Evolutionary conservation across 257 asterid genomes (phyloP).

Genomic region (Solanum neorickii): DNA sequence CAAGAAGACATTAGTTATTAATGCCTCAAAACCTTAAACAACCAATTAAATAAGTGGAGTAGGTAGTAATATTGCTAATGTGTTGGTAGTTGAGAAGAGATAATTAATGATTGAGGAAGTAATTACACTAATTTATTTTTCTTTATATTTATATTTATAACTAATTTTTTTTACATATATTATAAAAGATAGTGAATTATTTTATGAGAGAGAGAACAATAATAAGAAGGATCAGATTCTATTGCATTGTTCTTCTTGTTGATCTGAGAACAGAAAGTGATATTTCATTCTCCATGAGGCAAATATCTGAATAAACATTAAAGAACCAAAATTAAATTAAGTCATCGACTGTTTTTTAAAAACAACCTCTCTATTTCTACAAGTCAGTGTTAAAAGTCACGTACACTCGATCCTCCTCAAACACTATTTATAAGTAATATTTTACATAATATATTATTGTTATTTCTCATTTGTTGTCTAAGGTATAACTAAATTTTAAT

Average conservation of each 20-base stretch:
- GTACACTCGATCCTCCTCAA: background rate
- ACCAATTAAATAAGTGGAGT: background rate
- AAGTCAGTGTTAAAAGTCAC: fast-evolving
- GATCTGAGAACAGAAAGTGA: constrained; percentile 8
- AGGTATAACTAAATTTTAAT: no score
- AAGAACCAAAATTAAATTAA: background rate
- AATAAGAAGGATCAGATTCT: constrained; percentile 15
- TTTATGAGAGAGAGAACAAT: background rate
- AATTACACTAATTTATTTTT: background rate
- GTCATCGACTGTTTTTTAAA: background rate
- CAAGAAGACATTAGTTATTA: background rate
- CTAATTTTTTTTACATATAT: background rate
- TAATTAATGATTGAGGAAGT: background rate
- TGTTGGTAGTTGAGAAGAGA: background rate
- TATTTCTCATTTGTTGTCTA: no score
- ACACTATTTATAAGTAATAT: no score
- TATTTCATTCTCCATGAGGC: background rate
- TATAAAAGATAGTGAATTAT: background rate
- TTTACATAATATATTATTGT: no score
- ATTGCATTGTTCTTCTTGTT: constrained; percentile 1
- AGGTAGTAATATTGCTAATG: background rate
- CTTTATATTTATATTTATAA: background rate
- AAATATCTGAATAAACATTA: background rate
- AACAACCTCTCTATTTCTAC: no score
- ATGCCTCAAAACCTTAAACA: background rate